A percentile compares a stretch with the other conserved stretches of the same genome.
Evolutionary conservation across 495 filamentous ascomycete species (phyloP).

Genomic region (Acidiella bohemica): DNA sequence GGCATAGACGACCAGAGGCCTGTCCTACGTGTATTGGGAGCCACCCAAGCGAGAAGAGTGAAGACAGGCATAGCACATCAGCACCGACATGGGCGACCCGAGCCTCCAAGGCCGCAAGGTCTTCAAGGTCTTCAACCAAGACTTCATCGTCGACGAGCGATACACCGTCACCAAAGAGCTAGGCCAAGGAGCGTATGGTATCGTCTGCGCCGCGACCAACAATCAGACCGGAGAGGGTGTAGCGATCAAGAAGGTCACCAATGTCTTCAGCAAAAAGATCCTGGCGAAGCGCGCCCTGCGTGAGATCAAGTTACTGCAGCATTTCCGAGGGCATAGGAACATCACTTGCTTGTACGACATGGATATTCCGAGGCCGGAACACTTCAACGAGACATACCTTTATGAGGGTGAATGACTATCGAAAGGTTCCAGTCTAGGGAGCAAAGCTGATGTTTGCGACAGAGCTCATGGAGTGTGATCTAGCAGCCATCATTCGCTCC

Average conservation of each 20-base stretch:
- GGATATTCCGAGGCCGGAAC: slow-evolving; percentile 95
- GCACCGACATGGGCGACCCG: slow-evolving; percentile 14
- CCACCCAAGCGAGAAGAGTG: too few species aligned
- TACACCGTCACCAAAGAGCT: slow-evolving; percentile 98
- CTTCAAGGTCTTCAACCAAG: slow-evolving; percentile 99
- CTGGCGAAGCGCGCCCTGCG: slow-evolving; percentile 91
- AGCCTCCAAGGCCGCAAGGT: slow-evolving; percentile 56
- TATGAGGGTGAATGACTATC: slow-evolving; percentile 62
- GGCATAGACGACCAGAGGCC: too few species aligned
- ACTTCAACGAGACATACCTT: slow-evolving; percentile 98
- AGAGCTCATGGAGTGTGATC: slow-evolving; percentile 99
- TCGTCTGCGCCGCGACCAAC: slow-evolving; percentile 95
- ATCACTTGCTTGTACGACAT: slow-evolving; percentile 99
- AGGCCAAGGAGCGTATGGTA: slow-evolving; percentile 94
- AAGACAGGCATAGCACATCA: too few species aligned
- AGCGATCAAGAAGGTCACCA: slow-evolving; percentile 98
- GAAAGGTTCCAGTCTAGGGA: background rate
- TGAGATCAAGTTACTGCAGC: slow-evolving; percentile 97
- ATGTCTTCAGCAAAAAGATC: slow-evolving; percentile 99
- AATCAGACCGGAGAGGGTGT: slow-evolving; percentile 86
- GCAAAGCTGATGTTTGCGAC: slow-evolving; percentile 12
- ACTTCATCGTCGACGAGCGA: slow-evolving; percentile 95
- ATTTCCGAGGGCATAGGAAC: slow-evolving; percentile 70
- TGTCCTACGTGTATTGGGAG: too few species aligned
- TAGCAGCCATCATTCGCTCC: slow-evolving; percentile 95